These are phyloP conservation scores for Neurospora sp. DNA, from an alignment of 495 filamentous ascomycete genomes.

Conservation along the genomic window DNA sequence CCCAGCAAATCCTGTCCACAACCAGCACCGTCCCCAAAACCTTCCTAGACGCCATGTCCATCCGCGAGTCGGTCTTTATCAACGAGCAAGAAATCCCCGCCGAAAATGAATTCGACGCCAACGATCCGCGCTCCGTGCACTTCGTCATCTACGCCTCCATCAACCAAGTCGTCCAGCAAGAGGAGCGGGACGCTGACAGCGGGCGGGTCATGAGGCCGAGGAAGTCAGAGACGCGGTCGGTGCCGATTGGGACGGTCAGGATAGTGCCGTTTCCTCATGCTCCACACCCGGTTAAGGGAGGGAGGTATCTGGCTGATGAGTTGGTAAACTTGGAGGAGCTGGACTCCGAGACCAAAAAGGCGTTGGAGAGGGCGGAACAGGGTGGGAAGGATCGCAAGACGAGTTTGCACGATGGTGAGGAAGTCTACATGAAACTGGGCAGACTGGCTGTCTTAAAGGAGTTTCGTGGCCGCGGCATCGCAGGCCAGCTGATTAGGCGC, in stretches of 20 bases:
- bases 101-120: conserved; percentile 64
- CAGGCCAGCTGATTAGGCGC: conserved; percentile 49
- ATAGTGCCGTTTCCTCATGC: conserved; percentile 68
- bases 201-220: background rate
- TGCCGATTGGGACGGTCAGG: conserved; percentile 64
- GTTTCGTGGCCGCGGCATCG: conserved; percentile 55
- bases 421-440: conserved; percentile 71
- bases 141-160: conserved; percentile 65
- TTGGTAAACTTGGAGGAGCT: conserved; percentile 11
- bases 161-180: conserved; percentile 7
- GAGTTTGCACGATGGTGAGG: conserved; percentile 42
- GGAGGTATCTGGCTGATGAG: conserved; percentile 27
- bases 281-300: conserved; percentile 43
- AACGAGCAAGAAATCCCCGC: conserved; percentile 60
- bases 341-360: background rate
- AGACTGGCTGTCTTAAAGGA: conserved; percentile 56
- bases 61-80: conserved; percentile 71
- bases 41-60: conserved; percentile 68
- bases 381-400: conserved; percentile 28
- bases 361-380: background rate
- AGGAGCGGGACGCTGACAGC: background rate
- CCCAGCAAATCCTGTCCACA: background rate
- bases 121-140: conserved; percentile 60
- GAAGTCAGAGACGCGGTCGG: conserved; percentile 14
- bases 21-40: conserved; percentile 37